phyloP scores from a whole-genome alignment of 1,284 basidiomycete genomes.

The Coriolopsis trogii region DNA sequence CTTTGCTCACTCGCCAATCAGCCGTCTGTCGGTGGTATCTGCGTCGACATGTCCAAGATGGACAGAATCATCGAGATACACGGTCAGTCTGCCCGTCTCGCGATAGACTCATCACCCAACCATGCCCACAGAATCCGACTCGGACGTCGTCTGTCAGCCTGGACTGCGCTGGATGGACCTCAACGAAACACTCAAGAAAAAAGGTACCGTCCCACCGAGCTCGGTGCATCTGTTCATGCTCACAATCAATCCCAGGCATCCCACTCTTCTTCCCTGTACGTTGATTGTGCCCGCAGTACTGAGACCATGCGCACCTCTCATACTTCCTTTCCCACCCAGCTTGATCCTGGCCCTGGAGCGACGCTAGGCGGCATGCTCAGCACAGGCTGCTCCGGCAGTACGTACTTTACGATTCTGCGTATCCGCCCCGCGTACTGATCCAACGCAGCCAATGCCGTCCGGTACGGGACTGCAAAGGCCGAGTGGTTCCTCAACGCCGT shows the following conservation, averaged over 20 bases:
- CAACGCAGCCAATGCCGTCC: constrained; percentile 58
- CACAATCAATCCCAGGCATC: constrained; percentile 40
- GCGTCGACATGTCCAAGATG: constrained; percentile 84
- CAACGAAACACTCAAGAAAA: constrained; percentile 72
- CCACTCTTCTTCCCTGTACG: constrained; percentile 89
- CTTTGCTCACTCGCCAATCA: constrained; percentile 1
- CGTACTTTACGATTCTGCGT: background rate
- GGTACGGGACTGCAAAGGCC: constrained; percentile 58
- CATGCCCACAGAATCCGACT: constrained; percentile 64
- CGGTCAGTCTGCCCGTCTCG: constrained; percentile 44
- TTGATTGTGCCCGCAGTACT: background rate
- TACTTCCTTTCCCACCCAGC: constrained; percentile 39
- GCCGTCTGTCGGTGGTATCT: constrained; percentile 34
- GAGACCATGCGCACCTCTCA: background rate
- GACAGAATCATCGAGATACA: constrained; percentile 80
- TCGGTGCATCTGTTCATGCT: constrained; percentile 28
- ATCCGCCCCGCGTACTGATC: background rate
- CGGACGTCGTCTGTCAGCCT: constrained; percentile 83
- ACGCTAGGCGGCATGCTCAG: constrained; percentile 93
- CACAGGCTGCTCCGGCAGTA: constrained; percentile 81
- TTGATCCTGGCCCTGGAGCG: constrained; percentile 79
- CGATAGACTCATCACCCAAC: background rate
- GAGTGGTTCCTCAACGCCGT: constrained; percentile 75
- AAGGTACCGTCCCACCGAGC: constrained; percentile 36
- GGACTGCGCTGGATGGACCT: constrained; percentile 87